Percentiles rank a stretch among this genome's conserved stretches.
These are phyloP conservation scores for Obelidium mucronatum DNA, from an alignment of 192 early-diverging fungal species.

Conservation along the genomic window DNA sequence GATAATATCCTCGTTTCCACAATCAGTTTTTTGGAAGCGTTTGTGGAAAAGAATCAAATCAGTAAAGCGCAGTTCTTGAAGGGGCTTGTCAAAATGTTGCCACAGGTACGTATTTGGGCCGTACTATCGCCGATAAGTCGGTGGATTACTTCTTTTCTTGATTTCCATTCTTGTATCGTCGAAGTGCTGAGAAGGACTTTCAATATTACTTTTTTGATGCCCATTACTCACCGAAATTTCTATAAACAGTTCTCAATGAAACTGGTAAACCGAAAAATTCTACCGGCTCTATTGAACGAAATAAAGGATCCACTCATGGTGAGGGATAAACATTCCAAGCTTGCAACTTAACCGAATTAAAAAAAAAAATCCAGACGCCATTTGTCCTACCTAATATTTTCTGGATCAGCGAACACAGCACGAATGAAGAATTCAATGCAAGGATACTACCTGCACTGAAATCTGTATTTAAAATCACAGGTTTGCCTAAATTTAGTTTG, in stretches of 20 bases:
- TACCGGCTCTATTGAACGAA: conserved; percentile 74
- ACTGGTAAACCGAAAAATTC: conserved; percentile 55
- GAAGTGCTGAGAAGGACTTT: too few relatives aligned
- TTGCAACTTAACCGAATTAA: too few relatives aligned
- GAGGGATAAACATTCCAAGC: too few relatives aligned
- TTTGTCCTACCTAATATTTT: conserved; percentile 83
- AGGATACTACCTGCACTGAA: conserved; percentile 69
- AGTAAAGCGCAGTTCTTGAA: conserved; percentile 84
- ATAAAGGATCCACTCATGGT: conserved; percentile 71
- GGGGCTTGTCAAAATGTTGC: conserved; percentile 71
- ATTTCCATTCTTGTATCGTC: too few relatives aligned
- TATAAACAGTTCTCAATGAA: conserved; percentile 14
- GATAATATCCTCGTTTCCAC: conserved; percentile 81
- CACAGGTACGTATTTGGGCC: conserved; percentile 42
- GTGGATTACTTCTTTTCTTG: too few relatives aligned
- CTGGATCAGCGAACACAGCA: conserved; percentile 66
- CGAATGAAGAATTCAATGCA: conserved; percentile 66
- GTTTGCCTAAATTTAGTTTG: too few relatives aligned
- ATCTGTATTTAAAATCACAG: conserved; percentile 58
- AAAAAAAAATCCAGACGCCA: conserved; percentile 71
- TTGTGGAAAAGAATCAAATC: conserved; percentile 79
- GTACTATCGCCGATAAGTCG: too few relatives aligned
- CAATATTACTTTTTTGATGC: too few relatives aligned
- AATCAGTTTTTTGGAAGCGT: conserved; percentile 78
- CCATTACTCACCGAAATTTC: too few relatives aligned